These are phyloP conservation scores for Dillenia suffruticosa DNA, from an alignment of 164 flowering plant genomes.

Conservation along the genomic window DNA sequence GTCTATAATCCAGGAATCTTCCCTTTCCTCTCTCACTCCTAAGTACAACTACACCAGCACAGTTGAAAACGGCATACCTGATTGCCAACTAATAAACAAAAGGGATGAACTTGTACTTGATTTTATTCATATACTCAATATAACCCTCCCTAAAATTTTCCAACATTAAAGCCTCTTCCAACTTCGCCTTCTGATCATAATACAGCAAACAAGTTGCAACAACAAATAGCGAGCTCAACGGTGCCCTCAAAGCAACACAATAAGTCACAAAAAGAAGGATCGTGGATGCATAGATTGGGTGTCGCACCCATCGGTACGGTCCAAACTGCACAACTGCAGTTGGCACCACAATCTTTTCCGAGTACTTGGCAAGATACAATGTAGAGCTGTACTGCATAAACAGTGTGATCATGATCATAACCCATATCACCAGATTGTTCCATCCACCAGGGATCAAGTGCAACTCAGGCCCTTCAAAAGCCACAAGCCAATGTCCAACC, in stretches of 20 bases:
- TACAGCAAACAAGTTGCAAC: slow-evolving; percentile 56
- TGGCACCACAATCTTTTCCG: slow-evolving; percentile 85
- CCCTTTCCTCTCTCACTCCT: too few species aligned
- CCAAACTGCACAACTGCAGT: slow-evolving; percentile 89
- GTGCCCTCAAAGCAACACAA: slow-evolving; percentile 72
- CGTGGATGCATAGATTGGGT: slow-evolving; percentile 78
- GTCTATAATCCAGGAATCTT: too few species aligned
- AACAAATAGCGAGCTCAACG: slow-evolving; percentile 52
- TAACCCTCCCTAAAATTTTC: slow-evolving; percentile 69
- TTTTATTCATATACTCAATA: slow-evolving; percentile 57
- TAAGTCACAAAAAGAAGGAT: slow-evolving; percentile 70
- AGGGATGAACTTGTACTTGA: slow-evolving; percentile 83
- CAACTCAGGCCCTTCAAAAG: slow-evolving; percentile 82
- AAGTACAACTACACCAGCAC: background rate
- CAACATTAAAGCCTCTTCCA: slow-evolving; percentile 79
- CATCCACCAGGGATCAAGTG: slow-evolving; percentile 69
- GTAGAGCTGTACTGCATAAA: slow-evolving; percentile 73
- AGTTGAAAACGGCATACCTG: slow-evolving; percentile 13
- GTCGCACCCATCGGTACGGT: slow-evolving; percentile 87
- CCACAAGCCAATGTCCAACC: slow-evolving; percentile 81
- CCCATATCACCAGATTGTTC: slow-evolving; percentile 62
- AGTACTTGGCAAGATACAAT: slow-evolving; percentile 75
- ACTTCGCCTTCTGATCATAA: slow-evolving; percentile 62
- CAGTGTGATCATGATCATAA: slow-evolving; percentile 44
- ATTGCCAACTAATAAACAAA: slow-evolving; percentile 48